phyloP scores from a whole-genome alignment of 805 yeast species.

The Starmerella vaccinii region DNA sequence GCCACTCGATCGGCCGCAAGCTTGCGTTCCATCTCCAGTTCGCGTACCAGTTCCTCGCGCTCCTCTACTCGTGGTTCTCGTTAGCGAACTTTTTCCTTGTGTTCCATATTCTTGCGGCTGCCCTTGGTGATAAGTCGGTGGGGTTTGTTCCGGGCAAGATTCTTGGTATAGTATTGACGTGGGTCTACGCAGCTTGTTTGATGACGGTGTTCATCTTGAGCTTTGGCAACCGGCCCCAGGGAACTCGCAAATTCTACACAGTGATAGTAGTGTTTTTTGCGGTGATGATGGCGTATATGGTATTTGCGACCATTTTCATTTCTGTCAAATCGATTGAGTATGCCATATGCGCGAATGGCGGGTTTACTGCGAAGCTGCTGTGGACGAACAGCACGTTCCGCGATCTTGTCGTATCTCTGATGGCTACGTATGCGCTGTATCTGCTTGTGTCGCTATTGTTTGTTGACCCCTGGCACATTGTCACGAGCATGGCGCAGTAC shows the following conservation, averaged over 20 bases:
- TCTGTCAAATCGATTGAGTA: constrained; percentile 61
- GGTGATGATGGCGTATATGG: constrained; percentile 74
- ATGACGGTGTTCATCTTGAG: constrained; percentile 80
- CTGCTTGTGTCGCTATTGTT: constrained; percentile 67
- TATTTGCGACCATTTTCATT: constrained; percentile 76
- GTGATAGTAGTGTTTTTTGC: constrained; percentile 74
- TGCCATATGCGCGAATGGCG: constrained; percentile 38
- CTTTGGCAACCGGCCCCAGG: constrained; percentile 89
- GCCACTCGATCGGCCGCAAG: constrained; percentile 58
- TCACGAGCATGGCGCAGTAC: constrained; percentile 79
- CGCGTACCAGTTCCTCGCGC: constrained; percentile 59
- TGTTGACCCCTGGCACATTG: constrained; percentile 87
- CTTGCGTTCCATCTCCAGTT: constrained; percentile 67
- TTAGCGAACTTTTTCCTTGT: constrained; percentile 83
- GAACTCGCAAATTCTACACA: constrained; percentile 69
- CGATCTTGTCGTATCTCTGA: constrained; percentile 76
- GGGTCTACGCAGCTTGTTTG: constrained; percentile 74
- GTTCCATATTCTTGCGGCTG: constrained; percentile 73
- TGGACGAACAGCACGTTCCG: constrained; percentile 55
- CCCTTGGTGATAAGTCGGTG: constrained; percentile 55
- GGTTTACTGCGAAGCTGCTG: constrained; percentile 35
- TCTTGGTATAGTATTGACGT: constrained; percentile 65
- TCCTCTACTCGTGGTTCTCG: constrained; percentile 86
- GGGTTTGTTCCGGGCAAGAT: constrained; percentile 64
- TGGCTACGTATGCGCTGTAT: constrained; percentile 74